These are phyloP conservation scores for Candida anglica DNA, from an alignment of 805 yeast genomes.

Conservation along the genomic window DNA sequence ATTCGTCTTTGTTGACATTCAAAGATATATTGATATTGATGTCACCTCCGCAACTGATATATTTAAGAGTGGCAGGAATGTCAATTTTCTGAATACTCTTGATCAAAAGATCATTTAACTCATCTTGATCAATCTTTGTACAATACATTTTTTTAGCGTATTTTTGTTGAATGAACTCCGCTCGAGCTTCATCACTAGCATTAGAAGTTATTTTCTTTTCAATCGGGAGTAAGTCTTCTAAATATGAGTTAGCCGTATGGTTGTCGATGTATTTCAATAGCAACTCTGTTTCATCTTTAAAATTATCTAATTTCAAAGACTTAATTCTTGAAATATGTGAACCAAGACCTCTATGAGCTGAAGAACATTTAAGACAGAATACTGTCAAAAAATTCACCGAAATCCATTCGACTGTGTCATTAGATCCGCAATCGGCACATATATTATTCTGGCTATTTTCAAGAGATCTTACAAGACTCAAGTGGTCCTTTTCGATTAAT, in stretches of 20 bases:
- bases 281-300: conserved; percentile 55
- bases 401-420: conserved; percentile 77
- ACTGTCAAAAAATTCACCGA: conserved; percentile 69
- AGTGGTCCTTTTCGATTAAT: conserved; percentile 17
- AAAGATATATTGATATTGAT: conserved; percentile 37
- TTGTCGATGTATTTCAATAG: conserved; percentile 55
- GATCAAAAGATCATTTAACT: conserved; percentile 37
- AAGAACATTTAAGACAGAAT: conserved; percentile 81
- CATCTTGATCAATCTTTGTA: conserved; percentile 7
- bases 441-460: conserved; percentile 50
- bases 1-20: conserved; percentile 14
- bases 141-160: conserved; percentile 53
- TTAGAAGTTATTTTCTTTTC: conserved; percentile 24
- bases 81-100: conserved; percentile 51
- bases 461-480: conserved; percentile 34
- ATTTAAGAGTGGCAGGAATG: conserved; percentile 37
- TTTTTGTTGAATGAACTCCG: conserved; percentile 60
- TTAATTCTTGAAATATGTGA: conserved; percentile 75
- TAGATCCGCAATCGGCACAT: conserved; percentile 79
- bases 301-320: conserved; percentile 71
- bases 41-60: conserved; percentile 48
- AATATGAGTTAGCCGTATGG: conserved; percentile 49
- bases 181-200: conserved; percentile 44
- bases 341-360: conserved; percentile 84
- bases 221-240: conserved; percentile 41